These are phyloP conservation scores for Colletotrichum ledebouriae DNA, from an alignment of 2,329 filamentous ascomycete genomes.

Conservation along the genomic window DNA sequence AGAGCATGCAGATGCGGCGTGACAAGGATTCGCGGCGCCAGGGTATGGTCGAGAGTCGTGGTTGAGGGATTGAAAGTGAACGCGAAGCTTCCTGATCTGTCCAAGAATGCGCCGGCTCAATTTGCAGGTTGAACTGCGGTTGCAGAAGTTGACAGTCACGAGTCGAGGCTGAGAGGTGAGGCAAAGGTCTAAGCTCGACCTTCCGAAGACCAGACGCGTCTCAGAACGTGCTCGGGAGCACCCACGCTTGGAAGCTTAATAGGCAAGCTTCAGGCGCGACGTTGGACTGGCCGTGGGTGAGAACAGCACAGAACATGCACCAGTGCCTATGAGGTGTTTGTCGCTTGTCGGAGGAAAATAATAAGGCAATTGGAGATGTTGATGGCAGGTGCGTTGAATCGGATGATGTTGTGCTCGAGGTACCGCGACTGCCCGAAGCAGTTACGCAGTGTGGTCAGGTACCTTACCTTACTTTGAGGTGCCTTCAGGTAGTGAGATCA, in stretches of 20 bases:
- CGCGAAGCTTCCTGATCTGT: not conserved
- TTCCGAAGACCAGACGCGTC: slow-evolving; percentile 36
- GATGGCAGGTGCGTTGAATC: slow-evolving; percentile 22
- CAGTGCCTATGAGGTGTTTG: not conserved
- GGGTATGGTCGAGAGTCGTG: not conserved
- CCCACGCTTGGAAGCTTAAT: slow-evolving; percentile 38
- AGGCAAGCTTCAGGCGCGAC: not conserved
- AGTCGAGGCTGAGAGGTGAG: not conserved
- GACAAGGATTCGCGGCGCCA: slow-evolving; percentile 35
- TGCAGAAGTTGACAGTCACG: not conserved
- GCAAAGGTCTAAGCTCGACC: slow-evolving; percentile 28
- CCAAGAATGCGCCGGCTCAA: not conserved
- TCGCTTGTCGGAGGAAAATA: not conserved
- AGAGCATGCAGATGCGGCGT: slow-evolving; percentile 1
- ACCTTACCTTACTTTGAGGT: slow-evolving; percentile 13
- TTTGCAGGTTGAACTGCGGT: slow-evolving; percentile 1
- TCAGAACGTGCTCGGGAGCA: slow-evolving; percentile 33
- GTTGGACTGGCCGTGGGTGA: not conserved
- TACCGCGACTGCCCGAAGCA: slow-evolving; percentile 37
- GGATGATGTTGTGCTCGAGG: slow-evolving; percentile 38
- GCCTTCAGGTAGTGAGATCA: slow-evolving; percentile 31
- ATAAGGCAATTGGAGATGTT: not conserved
- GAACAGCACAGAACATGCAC: no score
- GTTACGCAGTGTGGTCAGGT: not conserved
- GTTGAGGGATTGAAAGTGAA: not conserved